Percentiles rank a stretch among this genome's conserved stretches.
Evolutionary conservation across 2,329 filamentous ascomycete genomes (phyloP).

Genomic region (Colletotrichum destructivum): DNA sequence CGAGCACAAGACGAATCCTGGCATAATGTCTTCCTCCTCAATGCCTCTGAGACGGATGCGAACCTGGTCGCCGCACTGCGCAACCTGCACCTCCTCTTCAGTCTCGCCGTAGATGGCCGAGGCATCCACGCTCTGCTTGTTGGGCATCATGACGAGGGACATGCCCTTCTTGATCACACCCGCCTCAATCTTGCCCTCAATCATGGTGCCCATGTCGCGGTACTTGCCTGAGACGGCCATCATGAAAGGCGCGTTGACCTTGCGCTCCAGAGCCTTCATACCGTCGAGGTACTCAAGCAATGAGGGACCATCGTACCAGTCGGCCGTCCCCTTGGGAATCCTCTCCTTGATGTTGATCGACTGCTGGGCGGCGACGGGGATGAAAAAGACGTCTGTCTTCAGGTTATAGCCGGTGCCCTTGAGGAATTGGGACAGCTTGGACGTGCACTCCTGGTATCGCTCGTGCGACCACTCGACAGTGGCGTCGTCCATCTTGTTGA

Average conservation of each 20-base stretch:
- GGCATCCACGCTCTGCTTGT: conserved; percentile 84
- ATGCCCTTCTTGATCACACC: conserved; percentile 93
- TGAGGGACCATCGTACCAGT: conserved; percentile 92
- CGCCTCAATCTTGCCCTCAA: conserved; percentile 97
- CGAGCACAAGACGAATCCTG: conserved; percentile 96
- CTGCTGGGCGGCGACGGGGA: conserved; percentile 95
- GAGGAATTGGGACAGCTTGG: conserved; percentile 88
- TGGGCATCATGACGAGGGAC: conserved; percentile 94
- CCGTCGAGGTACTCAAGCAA: conserved; percentile 95
- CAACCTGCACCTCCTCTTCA: conserved; percentile 88
- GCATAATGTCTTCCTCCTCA: conserved; percentile 96
- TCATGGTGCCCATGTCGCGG: conserved; percentile 95
- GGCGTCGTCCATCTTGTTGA: conserved; percentile 99
- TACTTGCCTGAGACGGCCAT: conserved; percentile 98
- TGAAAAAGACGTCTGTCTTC: conserved; percentile 93
- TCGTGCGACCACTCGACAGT: conserved; percentile 97
- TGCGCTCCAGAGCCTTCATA: conserved; percentile 94
- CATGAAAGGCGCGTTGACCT: conserved; percentile 98
- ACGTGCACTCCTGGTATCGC: conserved; percentile 92
- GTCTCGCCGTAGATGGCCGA: conserved; percentile 94
- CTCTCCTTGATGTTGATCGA: conserved; percentile 90
- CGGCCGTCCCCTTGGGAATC: conserved; percentile 80
- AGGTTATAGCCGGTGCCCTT: conserved; percentile 95
- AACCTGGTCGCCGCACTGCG: conserved; percentile 94
- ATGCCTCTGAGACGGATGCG: conserved; percentile 92